Evolutionary conservation across 208 protist species (phyloP), one percentile per base, ranked within the genome.

Genomic region (Wallacemonas sp.): DNA sequence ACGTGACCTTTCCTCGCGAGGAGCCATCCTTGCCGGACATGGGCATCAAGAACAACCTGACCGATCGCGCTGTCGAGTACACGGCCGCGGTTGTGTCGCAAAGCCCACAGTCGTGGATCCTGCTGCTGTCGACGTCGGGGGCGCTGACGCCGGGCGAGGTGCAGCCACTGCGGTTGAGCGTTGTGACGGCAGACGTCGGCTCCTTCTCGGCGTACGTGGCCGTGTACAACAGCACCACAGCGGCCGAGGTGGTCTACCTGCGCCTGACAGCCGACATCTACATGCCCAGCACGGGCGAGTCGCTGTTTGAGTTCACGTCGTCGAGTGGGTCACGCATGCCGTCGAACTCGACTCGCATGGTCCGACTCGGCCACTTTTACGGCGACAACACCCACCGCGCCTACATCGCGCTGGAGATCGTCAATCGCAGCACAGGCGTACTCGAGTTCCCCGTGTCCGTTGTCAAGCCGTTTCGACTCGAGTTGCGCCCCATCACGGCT

Each of bases 361-460:
- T 93, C 2, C 69, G 77, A 30, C 64, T 96, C 79, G 90, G 90
- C 0, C 73, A 83, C n/a, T 58, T 94, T 16, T 88, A 90, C 65
- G 90, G 90, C n/a, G 70, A 81, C 12, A 70, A 76, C 36, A 74
- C 85, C 2, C 67, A 68, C 9, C 77, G 77, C 26, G 66, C 80
- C 9, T 80, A 83, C 69, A 81, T 93, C 21, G 81, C 85, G 21
- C 57, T 94, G 6, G 83, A 94, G 56, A 90, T 96, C 46, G 74
- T 83, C 14, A 96, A 96, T 70, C 75, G 79, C 36, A 70, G 80
- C 21, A 78, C 38, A 41, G 80, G 90, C 36, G 76, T 87, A 14
- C 73, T 96, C 29, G 87, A 96, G 78, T 96, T 96, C 57, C 83
- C 87, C 14, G 70, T 93, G 14, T 85, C 85, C n/a, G 90, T 96